phyloP scores from a whole-genome alignment of 805 yeast genomes.

The Candida multigemmis region DNA sequence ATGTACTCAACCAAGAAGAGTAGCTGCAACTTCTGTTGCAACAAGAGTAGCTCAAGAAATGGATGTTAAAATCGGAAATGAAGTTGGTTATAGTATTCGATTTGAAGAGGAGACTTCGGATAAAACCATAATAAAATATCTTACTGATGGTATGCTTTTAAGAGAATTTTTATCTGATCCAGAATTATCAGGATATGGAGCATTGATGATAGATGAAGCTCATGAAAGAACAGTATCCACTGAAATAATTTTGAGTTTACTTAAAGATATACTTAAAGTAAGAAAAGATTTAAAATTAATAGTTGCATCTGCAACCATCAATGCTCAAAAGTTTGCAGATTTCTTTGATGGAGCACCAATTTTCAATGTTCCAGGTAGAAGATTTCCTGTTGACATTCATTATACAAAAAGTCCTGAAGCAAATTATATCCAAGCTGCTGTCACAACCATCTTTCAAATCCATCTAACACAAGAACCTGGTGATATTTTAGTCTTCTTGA shows the following conservation, averaged over 20 bases:
- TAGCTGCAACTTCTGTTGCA: slow-evolving; percentile 91
- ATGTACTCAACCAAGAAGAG: slow-evolving; percentile 92
- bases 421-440: slow-evolving; percentile 82
- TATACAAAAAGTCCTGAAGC: slow-evolving; percentile 86
- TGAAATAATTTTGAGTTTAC: slow-evolving; percentile 68
- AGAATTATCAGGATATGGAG: slow-evolving; percentile 57
- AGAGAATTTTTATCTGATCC: slow-evolving; percentile 80
- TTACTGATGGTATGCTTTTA: slow-evolving; percentile 93
- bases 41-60: slow-evolving; percentile 87
- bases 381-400: slow-evolving; percentile 83
- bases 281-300: slow-evolving; percentile 68
- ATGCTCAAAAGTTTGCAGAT: slow-evolving; percentile 76
- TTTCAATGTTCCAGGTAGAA: slow-evolving; percentile 82
- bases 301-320: slow-evolving; percentile 95
- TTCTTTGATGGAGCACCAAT: slow-evolving; percentile 84
- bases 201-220: slow-evolving; percentile 92
- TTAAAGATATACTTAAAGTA: slow-evolving; percentile 57
- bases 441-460: slow-evolving; percentile 80
- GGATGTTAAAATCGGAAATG: slow-evolving; percentile 68
- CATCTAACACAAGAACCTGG: slow-evolving; percentile 68
- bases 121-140: slow-evolving; percentile 69
- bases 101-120: slow-evolving; percentile 72
- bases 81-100: slow-evolving; percentile 83
- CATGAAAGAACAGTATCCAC: slow-evolving; percentile 95
- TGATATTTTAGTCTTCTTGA: slow-evolving; percentile 82